Evolutionary conservation across 2,329 filamentous ascomycete genomes (phyloP).

Genomic region (Talaromyces sp.): DNA sequence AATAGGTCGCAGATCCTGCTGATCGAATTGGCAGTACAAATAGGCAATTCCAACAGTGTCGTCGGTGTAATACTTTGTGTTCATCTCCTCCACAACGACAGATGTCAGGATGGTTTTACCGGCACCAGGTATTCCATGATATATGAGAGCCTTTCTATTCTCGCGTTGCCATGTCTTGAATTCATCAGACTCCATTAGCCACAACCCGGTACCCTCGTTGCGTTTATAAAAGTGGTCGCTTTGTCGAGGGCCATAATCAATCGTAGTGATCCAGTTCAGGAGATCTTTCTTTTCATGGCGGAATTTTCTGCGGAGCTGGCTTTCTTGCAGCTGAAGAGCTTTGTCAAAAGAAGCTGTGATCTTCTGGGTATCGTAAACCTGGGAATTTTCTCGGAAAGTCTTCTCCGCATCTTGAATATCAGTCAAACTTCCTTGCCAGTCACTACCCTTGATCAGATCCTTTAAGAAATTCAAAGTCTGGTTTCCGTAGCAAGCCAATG

Average conservation of each 20-base stretch:
- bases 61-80: neutral
- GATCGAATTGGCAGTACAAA: constrained; percentile 4
- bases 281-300: neutral
- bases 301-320: neutral
- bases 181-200: constrained; percentile 11
- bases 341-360: constrained; percentile 3
- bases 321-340: constrained; percentile 1
- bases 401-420: constrained; percentile 2
- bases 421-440: neutral
- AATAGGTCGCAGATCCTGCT: neutral
- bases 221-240: constrained; percentile 6
- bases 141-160: constrained; percentile 25
- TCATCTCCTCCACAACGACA: constrained; percentile 1
- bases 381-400: constrained; percentile 1
- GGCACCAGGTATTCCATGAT: constrained; percentile 17
- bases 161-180: constrained; percentile 13
- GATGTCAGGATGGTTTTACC: constrained; percentile 8
- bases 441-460: constrained; percentile 2
- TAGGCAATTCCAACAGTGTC: constrained; percentile 6
- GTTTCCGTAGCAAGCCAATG: neutral
- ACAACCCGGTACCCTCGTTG: constrained; percentile 10
- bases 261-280: constrained; percentile 7
- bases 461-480: neutral
- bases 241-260: constrained; percentile 6
- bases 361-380: constrained; percentile 1